Evolutionary conservation across 345 rosid species (phyloP), one percentile per base, ranked within the genome.

Genomic region (Diplotaxis tenuifolia): DNA sequence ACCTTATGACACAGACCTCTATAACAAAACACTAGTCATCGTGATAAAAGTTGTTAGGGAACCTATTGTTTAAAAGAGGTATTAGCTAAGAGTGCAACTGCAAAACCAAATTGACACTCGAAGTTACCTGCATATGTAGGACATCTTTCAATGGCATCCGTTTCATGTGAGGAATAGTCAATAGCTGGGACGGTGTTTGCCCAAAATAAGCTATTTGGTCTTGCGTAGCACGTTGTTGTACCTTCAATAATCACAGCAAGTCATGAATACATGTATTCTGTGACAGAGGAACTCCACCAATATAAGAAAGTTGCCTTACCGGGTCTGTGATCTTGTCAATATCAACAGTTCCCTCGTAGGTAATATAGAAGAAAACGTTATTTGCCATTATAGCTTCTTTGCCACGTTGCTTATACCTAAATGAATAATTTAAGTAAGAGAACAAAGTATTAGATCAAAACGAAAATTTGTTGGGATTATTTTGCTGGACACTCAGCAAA

Each of bases 171-270:
- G 99, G 98, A 50, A 82, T 83, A 31, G 86, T 89, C 28, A 92
- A 82, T 68, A 95, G 98, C 81, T 92, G 98, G 76, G 98, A 95
- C 71, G 99, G 98, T 23, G 99, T 95, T 78, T 95, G 99, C 74
- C 98, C 99, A 82, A 95, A 95, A 83, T 95, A 92, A 78, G 99
- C 94, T 56, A 95, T 95, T 82, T 95, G 98, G 82, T 95, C 99
- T 89, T 95, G 99, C 0, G 90, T 89, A 65, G 98, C 94, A 28
- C 80, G 91, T 70, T 89, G 99, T 78, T 90, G 99, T 76, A 77
- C 91, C 99, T 95, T 78, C 82, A 68, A 72, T 23, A 79, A 10
- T 58, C 19, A 74, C 50, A 50, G 45, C 20, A 66, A 64, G 79
- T 23, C 58, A 71, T 65, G 34, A 59, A 47, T 63, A 23, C 53